Evolutionary conservation across 371 early-diverging fungal genomes (phyloP), one percentile per base, ranked within the genome.

Genomic region (Lichtheimia ornata): DNA sequence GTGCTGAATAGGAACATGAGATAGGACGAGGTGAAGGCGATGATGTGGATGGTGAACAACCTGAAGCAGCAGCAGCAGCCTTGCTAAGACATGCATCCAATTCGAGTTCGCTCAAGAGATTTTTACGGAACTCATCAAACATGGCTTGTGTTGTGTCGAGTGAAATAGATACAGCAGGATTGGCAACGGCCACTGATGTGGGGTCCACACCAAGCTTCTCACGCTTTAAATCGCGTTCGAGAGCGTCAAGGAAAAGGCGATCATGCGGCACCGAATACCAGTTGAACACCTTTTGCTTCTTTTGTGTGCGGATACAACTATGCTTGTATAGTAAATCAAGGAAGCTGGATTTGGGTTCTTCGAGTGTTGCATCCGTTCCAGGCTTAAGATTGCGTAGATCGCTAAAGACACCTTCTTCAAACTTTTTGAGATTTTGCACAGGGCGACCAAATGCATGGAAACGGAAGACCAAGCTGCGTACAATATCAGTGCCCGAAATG

Each of bases 181-280:
- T 44, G n/a, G 72, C 71, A 12, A 71, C 66, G 15, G 78, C 73
- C 14, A 49, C 40, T 1, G 90, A 89, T 12, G 88, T 88, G 1
- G 90, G 79, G 43, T 86, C 85, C 12, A 81, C 63, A 9, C 87
- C 89, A 56, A 84, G 69, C 11, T 84, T 77, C 75, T 95, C 96
- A 52, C 97, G 84, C 72, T 94, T 91, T 59, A 96, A 70, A 70
- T 97, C 96, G 45, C 97, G 84, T 69, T 97, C 97, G 14, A 96
- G 74, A 30, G 93, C 93, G 71, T 94, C 94, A 65, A 89, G 77
- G 66, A 88, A 87, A 22, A 90, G 71, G 9, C 84, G 81, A 72
- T 93, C 92, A 70, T 91, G 91, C 14, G 88, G 89, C 4, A 93
- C 93, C 6, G 88, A 85, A 66, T 82, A 88, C 93, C 93, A 94